Evolutionary conservation across 805 yeast species (phyloP).

Genomic region (Saccharomyces paradoxus): DNA sequence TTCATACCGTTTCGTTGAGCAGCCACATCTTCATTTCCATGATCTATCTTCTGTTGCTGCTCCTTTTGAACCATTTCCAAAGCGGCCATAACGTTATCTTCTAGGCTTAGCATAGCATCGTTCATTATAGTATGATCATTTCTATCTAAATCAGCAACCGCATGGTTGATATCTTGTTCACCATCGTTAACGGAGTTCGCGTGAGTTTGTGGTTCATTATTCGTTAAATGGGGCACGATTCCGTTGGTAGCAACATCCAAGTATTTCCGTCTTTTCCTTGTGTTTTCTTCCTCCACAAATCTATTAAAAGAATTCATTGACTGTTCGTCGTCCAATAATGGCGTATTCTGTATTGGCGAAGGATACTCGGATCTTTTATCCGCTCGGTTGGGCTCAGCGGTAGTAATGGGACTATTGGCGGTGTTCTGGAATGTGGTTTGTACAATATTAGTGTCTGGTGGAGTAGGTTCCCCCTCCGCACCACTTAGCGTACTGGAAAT

Average conservation of each 20-base stretch:
- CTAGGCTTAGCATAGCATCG: conserved; percentile 20
- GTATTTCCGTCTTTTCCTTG: conserved; percentile 13
- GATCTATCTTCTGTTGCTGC: conserved; percentile 4
- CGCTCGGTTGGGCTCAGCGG: not conserved
- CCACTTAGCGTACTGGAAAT: not conserved
- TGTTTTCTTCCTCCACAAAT: conserved; percentile 19
- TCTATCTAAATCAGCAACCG: conserved; percentile 7
- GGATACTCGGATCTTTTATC: not conserved
- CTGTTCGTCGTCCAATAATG: conserved; percentile 6
- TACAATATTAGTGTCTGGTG: conserved; percentile 5
- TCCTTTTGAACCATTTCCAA: conserved; percentile 20
- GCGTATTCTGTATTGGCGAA: not conserved
- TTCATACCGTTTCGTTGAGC: not conserved
- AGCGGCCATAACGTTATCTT: conserved; percentile 26
- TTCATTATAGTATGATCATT: conserved; percentile 13
- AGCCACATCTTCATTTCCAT: not conserved
- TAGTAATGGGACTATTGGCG: not conserved
- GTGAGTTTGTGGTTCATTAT: not conserved
- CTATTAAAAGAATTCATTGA: conserved; percentile 23
- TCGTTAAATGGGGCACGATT: not conserved
- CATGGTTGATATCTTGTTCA: conserved; percentile 1
- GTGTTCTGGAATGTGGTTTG: not conserved
- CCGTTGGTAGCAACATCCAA: conserved; percentile 12
- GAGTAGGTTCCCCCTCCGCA: conserved; percentile 7
- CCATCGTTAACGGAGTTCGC: not conserved